Base-by-base conservation (phyloP, 2,329 filamentous ascomycete species). In the Microdochium nivale region DNA sequence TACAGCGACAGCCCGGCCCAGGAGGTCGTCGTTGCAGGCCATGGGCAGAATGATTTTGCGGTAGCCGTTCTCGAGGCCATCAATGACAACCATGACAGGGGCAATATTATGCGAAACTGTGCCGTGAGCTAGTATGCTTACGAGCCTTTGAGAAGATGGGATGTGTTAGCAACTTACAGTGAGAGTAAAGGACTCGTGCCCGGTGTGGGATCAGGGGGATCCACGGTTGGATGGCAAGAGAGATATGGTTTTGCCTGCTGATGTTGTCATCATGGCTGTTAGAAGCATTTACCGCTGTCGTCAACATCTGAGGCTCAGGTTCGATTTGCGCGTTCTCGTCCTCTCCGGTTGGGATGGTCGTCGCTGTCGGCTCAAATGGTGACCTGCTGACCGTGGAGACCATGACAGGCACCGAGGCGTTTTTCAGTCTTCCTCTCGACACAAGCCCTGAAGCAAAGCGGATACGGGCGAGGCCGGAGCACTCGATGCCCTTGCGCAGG, bases 21-120 rank as follows among this genome's bases (percentile, higher is more conserved):
- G 60, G 0, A 67, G 57, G 1, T 64, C 57, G 19, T 71, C 62
- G 21, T 71, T 62, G 10, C 63, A 60, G 0, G 70, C 70, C n/a
- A 72, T 63, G 2, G 70, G 68, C 2, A 72, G 58, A 7, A 72
- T 62, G 13, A 70, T 51, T 4, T 70, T 58, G 24, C 69, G 60
- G 44, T 72, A 72, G 14, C 68, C 70, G 35, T 72, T 72, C 7
- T 53, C 59, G 0, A 58, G 48, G 4, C 56, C 61, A 50, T 71
- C 69, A 9, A 70, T 54, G 0, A 71, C 63, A 1, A 72, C 68
- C 69, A 72, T 72, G 21, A 65, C 62, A 1, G 67, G 64, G 0
- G 70, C 69, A 9, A 72, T 62, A 10, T 51, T 61, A 19, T 66
- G 58, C 3, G 69, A 66, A 44, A 71, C 67, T 70, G 2, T 3